Base-by-base conservation (phyloP, 345 rosid genomes). In the Eucalyptus paniculata region DNA sequence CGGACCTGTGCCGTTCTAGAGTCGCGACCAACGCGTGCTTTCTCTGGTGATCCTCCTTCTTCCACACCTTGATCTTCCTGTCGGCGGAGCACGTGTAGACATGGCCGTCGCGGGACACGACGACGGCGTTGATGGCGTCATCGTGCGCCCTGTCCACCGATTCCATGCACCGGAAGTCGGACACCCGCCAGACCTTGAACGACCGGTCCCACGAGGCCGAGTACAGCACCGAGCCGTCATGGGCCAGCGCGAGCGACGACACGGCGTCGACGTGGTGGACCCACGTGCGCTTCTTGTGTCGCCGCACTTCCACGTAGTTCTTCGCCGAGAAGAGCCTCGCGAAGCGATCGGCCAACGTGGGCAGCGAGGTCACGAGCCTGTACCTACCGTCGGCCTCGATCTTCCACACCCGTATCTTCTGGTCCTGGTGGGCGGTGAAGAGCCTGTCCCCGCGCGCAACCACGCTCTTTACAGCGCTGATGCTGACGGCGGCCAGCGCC, bases 201-300 rank as follows among this genome's bases (percentile, higher is more conserved):
- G 96, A 92, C 87, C 96, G 56, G 89, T 96, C 99, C 99, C 99
- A 97, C 7, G 97, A 97, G 77, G 92, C 95, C 44, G 99, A 96
- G 91, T 91, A 97, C n/a, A 97, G 92, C 81, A 95, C 88, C 50
- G 95, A 89, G 26, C 90, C 91, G 44, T 92, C 96, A 5, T 28
- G 44, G 26, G 95, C 94, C 47, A 93, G 65, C 7, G 94, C 96
- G 2, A 97, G 93, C 28, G 94, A 92, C 34, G 99, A 94, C 24
- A 96, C 97, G 2, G 97, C 92, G 88, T 97, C 98, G 12, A 93
- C 96, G 89, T 97, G 97, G 65, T 96, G 94, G 26, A 97, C 95
- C 99, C 99, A 97, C 86, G 96, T 94, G 92, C 89, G 62, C 90
- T 91, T 95, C 94, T 93, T 94, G 92, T 97, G 99, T 47, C 97